Percentiles rank a stretch among this genome's conserved stretches.
Conservation (phyloP, 2,329 filamentous ascomycete genomes). For the Colletotrichum plurivorum region DNA sequence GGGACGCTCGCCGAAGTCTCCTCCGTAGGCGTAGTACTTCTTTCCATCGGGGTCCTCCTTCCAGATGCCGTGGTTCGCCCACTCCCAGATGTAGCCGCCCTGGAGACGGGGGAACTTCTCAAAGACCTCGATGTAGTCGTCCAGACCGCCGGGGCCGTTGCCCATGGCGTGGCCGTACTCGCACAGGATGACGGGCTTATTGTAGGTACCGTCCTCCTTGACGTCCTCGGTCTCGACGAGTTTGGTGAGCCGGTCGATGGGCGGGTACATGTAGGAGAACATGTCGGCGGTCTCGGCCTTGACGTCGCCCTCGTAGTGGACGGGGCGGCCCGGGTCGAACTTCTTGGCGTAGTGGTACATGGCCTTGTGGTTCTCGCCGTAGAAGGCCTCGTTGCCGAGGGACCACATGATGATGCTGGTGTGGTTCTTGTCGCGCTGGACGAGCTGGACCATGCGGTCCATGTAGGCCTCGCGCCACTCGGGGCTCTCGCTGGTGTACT, state of each 20-base stretch:
- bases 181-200: constrained; percentile 72
- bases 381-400: constrained; percentile 81
- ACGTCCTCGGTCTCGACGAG: constrained; percentile 61
- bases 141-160: constrained; percentile 78
- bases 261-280: constrained; percentile 78
- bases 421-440: constrained; percentile 80
- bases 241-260: constrained; percentile 64
- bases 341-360: constrained; percentile 76
- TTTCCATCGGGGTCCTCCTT: constrained; percentile 58
- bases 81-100: constrained; percentile 78
- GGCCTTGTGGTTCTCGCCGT: constrained; percentile 75
- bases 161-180: constrained; percentile 79
- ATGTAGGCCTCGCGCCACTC: constrained; percentile 75
- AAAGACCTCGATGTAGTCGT: constrained; percentile 78
- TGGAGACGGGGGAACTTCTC: constrained; percentile 72
- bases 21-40: constrained; percentile 71
- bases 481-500: constrained; percentile 73
- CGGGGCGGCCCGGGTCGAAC: constrained; percentile 69
- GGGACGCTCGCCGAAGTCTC: constrained; percentile 73
- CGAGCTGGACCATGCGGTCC: constrained; percentile 74
- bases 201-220: constrained; percentile 57
- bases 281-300: constrained; percentile 74
- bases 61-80: constrained; percentile 73
- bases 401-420: constrained; percentile 81
- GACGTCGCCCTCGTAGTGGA: constrained; percentile 78